phyloP scores from a whole-genome alignment of 2,329 filamentous ascomycete species.

The Simplicillium sp. region DNA sequence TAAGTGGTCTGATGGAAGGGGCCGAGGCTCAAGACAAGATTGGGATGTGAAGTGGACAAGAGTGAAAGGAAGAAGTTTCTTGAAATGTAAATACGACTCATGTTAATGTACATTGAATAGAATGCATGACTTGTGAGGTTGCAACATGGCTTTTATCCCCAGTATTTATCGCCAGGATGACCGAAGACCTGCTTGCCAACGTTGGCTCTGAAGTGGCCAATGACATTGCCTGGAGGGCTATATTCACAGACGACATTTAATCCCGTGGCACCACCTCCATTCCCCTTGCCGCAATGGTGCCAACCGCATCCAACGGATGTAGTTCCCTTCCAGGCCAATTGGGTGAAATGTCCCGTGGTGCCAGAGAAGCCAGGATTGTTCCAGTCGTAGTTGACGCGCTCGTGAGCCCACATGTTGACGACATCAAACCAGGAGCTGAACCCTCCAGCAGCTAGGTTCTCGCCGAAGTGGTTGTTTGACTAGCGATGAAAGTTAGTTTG shows the following conservation, averaged over 20 bases:
- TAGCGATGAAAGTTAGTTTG: neutral
- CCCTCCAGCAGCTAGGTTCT: constrained; percentile 4
- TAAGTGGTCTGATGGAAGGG: no score
- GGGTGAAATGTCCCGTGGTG: constrained; percentile 61
- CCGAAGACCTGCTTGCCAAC: constrained; percentile 4
- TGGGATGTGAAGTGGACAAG: no score
- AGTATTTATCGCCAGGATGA: no score
- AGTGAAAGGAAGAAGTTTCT: no score
- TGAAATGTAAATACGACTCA: no score
- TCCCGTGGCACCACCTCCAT: no score
- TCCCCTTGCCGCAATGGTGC: constrained; percentile 8
- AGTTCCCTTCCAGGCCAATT: constrained; percentile 61
- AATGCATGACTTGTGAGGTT: no score
- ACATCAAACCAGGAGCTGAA: neutral
- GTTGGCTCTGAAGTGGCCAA: constrained; percentile 3
- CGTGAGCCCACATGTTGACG: constrained; percentile 15
- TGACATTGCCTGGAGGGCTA: constrained; percentile 2
- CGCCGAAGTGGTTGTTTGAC: constrained; percentile 1
- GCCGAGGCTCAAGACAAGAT: no score
- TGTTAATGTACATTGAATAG: no score
- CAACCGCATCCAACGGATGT: constrained; percentile 46
- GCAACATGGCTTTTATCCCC: no score
- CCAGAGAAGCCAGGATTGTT: constrained; percentile 43
- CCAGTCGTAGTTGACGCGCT: constrained; percentile 51
- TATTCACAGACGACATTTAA: constrained; percentile 6